Conservation (phyloP, 331 rosid species). For the Arachis monticola region DNA sequence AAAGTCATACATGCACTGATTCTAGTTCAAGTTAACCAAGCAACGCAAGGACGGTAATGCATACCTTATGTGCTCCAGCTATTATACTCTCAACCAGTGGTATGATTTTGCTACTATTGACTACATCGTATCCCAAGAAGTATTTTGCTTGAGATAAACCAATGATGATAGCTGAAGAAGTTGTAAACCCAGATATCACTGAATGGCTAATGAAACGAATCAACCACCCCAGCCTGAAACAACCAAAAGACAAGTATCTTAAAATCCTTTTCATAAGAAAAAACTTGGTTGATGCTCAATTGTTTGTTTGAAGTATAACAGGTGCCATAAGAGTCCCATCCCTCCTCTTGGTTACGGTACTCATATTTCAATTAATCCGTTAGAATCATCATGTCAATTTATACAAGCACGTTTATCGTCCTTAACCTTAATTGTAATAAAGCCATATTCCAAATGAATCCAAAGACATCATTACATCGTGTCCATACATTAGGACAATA, state of each 20-base stretch:
- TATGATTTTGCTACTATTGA: constrained; percentile 81
- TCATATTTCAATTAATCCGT: not conserved
- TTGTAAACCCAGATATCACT: constrained; percentile 97
- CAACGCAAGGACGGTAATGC: constrained; percentile 42
- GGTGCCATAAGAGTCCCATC: constrained; percentile 22
- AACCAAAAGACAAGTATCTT: constrained; percentile 33
- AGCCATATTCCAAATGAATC: no score
- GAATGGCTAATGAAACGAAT: constrained; percentile 98
- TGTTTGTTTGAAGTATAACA: constrained; percentile 16
- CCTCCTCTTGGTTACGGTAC: constrained; percentile 8
- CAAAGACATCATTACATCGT: no score
- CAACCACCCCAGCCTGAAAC: constrained; percentile 97
- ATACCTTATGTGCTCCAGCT: constrained; percentile 89
- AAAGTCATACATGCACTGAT: constrained; percentile 21
- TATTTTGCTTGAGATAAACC: constrained; percentile 93
- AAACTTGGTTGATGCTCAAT: constrained; percentile 24
- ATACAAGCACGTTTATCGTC: constrained; percentile 5
- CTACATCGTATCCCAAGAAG: constrained; percentile 80
- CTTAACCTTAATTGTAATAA: no score
- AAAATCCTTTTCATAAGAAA: constrained; percentile 34
- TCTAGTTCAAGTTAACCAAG: constrained; percentile 28
- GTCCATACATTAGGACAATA: no score
- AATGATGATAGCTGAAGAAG: constrained; percentile 94
- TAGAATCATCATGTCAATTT: constrained; percentile 8
- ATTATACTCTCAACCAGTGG: constrained; percentile 87